Conservation (phyloP, 257 asterid species). For the Salvia miltiorrhiza region DNA sequence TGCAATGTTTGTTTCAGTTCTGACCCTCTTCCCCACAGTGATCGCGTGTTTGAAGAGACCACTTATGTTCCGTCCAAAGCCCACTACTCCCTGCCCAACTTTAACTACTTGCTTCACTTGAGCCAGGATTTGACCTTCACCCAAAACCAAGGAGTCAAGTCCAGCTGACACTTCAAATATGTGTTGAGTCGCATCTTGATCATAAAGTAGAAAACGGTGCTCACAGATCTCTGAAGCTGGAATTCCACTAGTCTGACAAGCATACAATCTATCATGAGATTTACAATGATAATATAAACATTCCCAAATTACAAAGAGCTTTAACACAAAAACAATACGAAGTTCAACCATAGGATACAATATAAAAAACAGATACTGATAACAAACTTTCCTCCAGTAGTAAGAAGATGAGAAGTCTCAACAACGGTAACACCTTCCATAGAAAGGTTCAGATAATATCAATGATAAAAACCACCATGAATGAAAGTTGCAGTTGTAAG, state of each 20-base stretch:
- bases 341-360: neutral
- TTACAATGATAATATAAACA: neutral
- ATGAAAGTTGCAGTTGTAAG: neutral
- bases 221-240: conserved; percentile 74
- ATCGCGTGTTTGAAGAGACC: conserved; percentile 95
- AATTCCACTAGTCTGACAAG: conserved; percentile 81
- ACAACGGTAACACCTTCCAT: neutral
- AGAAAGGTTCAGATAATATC: neutral
- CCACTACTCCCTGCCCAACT: conserved; percentile 85
- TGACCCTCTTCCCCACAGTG: conserved; percentile 87
- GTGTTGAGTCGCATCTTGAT: conserved; percentile 92
- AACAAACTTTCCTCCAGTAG: neutral
- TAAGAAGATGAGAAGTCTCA: neutral
- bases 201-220: conserved; percentile 84
- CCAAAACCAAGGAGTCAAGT: conserved; percentile 84
- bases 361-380: neutral
- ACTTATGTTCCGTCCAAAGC: conserved; percentile 87
- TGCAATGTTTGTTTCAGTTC: conserved; percentile 88
- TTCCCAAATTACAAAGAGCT: neutral
- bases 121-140: conserved; percentile 96
- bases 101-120: conserved; percentile 96
- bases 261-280: conserved; percentile 16
- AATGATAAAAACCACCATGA: neutral
- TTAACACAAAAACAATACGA: neutral
- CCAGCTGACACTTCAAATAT: conserved; percentile 93